Conservation (phyloP, 345 rosid species). For the Citrus sinensis region DNA sequence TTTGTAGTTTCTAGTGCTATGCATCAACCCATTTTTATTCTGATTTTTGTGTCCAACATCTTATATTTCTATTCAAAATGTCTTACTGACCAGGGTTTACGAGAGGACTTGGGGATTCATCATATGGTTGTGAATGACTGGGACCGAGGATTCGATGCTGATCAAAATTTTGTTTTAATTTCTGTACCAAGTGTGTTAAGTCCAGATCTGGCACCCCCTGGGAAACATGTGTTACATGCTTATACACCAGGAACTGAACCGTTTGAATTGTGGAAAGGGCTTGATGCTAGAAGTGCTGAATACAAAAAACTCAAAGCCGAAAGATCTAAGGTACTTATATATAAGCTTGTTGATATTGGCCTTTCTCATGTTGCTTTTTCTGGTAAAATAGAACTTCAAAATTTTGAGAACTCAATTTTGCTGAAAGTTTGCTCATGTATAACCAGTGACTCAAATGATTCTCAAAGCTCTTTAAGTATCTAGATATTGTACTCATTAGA, state of each 20-base stretch:
- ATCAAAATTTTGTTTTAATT: slow-evolving; percentile 83
- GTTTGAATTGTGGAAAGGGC: slow-evolving; percentile 73
- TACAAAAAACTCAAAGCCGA: slow-evolving; percentile 76
- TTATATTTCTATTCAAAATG: background rate
- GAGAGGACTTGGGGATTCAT: slow-evolving; percentile 81
- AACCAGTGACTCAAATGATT: background rate
- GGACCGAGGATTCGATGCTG: slow-evolving; percentile 50
- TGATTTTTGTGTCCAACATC: background rate
- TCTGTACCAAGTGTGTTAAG: slow-evolving; percentile 79
- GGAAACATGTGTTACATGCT: slow-evolving; percentile 82
- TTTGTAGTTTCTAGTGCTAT: background rate
- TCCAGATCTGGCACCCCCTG: slow-evolving; percentile 77
- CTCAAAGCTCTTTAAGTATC: background rate
- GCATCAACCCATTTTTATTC: background rate
- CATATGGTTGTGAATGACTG: slow-evolving; percentile 91
- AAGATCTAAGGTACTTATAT: slow-evolving; percentile 65
- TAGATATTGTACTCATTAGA: background rate
- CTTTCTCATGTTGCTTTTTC: background rate
- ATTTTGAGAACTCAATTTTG: background rate
- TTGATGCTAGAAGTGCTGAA: slow-evolving; percentile 62
- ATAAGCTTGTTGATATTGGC: background rate
- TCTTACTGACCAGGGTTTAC: slow-evolving; percentile 43
- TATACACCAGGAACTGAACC: slow-evolving; percentile 92
- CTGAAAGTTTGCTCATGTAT: background rate
- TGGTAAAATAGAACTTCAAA: background rate